Evolutionary conservation across 768 basidiomycete genomes (phyloP), one percentile per base, ranked within the genome.

Genomic region (Aureoboletus auriporus): DNA sequence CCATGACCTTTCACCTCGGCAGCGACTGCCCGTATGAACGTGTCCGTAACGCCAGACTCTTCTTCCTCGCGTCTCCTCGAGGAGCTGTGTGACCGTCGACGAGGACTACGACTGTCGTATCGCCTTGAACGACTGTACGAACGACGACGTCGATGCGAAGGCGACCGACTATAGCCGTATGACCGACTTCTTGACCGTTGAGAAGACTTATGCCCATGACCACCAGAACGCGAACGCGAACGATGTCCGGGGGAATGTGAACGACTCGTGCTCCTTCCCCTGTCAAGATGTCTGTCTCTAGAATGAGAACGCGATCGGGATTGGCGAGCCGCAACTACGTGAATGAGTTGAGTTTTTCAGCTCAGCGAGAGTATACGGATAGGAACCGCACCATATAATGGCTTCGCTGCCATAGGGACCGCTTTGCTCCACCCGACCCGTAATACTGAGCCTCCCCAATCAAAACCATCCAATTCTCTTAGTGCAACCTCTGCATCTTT

Each of bases 341-440:
- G 6, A 35, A 36, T 14, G 16, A 17, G 20, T 8, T 44, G 27
- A 51, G 37, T 6, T 37, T 10, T 6, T 4, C 28, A 35, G 20
- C 20, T 23, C 23, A 26, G 10, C 30, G 14, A 26, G 33, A 26
- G 31, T 7, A 41, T 37, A 13, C 8, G 29, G 28, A 42, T 34
- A 5, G 16, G 14, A 39, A 11, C 28, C 77, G 58, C 51, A 96
- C 95, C 82, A 71, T 90, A 97, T 74, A 84, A 76, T 52, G 84
- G 75, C 64, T 84, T 86, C 1, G 77, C 71, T 28, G 87, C 91
- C 39, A 96, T 72, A 13, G 93, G 88, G 6, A 98, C 89, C 2
- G 94, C 90, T 69, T 98, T 98, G 63, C 95, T 95, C 94, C 95
- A 99, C 12, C 93, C 93, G 6, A 94, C 91, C 12, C 91, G 77